Evolutionary conservation across 306 rosid species (phyloP).

Genomic region (Medicago lupulina): DNA sequence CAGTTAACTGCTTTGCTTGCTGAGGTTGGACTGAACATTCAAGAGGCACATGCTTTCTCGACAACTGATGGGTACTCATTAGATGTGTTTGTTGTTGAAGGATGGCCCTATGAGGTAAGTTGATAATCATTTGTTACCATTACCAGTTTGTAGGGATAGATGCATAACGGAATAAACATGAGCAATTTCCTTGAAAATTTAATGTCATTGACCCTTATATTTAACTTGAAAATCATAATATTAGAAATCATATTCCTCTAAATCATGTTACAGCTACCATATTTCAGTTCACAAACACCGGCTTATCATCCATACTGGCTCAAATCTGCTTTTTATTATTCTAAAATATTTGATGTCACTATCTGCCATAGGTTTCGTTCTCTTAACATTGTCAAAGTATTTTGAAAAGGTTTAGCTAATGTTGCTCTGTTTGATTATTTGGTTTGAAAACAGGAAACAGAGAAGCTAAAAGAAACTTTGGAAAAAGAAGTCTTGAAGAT

Average conservation of each 20-base stretch:
- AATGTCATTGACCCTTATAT: constrained; percentile 7
- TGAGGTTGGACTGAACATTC: constrained; percentile 94
- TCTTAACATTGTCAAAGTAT: constrained; percentile 27
- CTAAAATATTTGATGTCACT: constrained; percentile 15
- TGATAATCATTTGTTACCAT: constrained; percentile 27
- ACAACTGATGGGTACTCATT: constrained; percentile 90
- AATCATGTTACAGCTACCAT: constrained; percentile 7
- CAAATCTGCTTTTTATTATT: constrained; percentile 32
- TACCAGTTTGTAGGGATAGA: constrained; percentile 33
- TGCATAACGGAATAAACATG: background rate
- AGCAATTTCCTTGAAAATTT: constrained; percentile 16
- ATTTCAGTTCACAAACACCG: constrained; percentile 34
- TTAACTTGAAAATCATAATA: constrained; percentile 22
- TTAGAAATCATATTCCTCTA: constrained; percentile 18
- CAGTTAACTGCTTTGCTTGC: constrained; percentile 98
- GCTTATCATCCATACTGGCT: constrained; percentile 26
- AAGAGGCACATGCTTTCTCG: constrained; percentile 99
- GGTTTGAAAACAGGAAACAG: constrained; percentile 77
- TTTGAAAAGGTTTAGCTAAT: constrained; percentile 22
- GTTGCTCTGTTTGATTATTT: constrained; percentile 41
- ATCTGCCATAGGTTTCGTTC: constrained; percentile 25
- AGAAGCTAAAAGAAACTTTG: constrained; percentile 70
- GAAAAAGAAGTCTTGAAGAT: constrained; percentile 68
- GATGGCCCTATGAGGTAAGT: constrained; percentile 95
- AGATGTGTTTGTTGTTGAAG: constrained; percentile 99